Evolutionary conservation across 192 early-diverging fungal species (phyloP), one percentile per base, ranked within the genome.

Genomic region (Chytriomyces confervae): DNA sequence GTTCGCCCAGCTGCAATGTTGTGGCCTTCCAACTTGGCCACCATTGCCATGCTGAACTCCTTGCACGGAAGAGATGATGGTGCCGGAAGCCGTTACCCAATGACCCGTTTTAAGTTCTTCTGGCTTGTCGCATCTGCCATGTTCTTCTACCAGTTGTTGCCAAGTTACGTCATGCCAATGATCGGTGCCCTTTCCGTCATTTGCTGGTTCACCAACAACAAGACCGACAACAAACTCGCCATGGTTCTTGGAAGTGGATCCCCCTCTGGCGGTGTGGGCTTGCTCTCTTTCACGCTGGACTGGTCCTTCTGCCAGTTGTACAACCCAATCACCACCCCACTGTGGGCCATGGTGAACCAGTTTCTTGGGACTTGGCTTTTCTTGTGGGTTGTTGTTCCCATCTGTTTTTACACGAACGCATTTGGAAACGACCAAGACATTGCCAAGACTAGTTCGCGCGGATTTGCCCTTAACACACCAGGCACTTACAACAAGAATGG

Each of bases 1-100:
- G 94, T 96, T 5, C 90, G 92, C 50, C 94, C 94, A 13, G 84
- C 92, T 5, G 83, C 89, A 10, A 95, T 96, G 94, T 85, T 94
- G 49, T 97, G 94, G 94, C 95, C 95, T 9, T 69, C 84, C 7
- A 92, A 88, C 66, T 85, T 97, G 48, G 84, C 93, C 64, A 91
- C 89, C 60, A 90, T 93, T 49, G 90, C 92, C 24, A 83, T 95
- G 36, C 95, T 94, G 83, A 89, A 91, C 36, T 91, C 93, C 6
- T 86, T 95, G 57, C 93, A 96, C 78, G 88, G 90, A 62, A 49
- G 47, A 10, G 44, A 62, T 23, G 45, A 47, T 24, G 8, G 16
- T n/a, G 27, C 18, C 2, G 47, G 24, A 13, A 24, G 6, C 18
- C 50, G 62, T 49, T 76, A 78, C 75, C 66, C 29, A 43, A 75